Conservation (phyloP, 805 yeast genomes). For the Lipomyces starkeyi region DNA sequence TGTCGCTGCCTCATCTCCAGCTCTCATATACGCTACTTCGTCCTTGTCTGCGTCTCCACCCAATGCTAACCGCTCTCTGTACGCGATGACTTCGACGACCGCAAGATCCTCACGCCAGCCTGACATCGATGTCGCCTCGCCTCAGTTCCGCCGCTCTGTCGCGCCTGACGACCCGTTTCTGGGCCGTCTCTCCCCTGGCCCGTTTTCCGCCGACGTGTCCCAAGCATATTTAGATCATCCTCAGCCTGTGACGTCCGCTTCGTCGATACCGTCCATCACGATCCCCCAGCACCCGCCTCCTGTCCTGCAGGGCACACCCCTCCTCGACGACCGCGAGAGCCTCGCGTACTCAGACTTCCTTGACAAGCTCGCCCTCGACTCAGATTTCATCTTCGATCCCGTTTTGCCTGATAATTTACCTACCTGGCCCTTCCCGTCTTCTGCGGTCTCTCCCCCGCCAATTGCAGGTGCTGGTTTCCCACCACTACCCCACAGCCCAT, state of each 20-base stretch:
- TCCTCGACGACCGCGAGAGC: constrained; percentile 43
- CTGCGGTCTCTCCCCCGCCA: constrained; percentile 3
- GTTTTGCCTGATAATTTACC: constrained; percentile 37
- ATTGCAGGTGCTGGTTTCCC: neutral
- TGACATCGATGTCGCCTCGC: neutral
- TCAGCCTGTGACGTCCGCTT: neutral
- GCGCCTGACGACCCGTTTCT: constrained; percentile 1
- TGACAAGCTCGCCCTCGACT: constrained; percentile 43
- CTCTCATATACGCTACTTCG: neutral
- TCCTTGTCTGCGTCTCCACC: neutral
- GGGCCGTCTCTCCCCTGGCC: constrained; percentile 2
- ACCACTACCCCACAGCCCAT: neutral
- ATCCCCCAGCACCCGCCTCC: constrained; percentile 26
- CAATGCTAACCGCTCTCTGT: neutral
- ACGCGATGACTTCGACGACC: neutral
- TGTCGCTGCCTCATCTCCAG: neutral
- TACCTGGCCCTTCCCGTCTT: constrained; percentile 12
- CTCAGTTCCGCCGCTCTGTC: neutral
- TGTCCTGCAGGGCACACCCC: constrained; percentile 18
- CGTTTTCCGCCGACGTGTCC: neutral
- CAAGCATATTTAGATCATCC: constrained; percentile 3
- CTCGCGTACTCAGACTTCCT: constrained; percentile 44
- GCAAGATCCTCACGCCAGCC: neutral
- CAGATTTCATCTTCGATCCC: constrained; percentile 45
- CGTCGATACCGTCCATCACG: constrained; percentile 14